Evolutionary conservation across 495 filamentous ascomycete species (phyloP), one percentile per base, ranked within the genome.

Genomic region (Friedmanniomyces endolithicus): DNA sequence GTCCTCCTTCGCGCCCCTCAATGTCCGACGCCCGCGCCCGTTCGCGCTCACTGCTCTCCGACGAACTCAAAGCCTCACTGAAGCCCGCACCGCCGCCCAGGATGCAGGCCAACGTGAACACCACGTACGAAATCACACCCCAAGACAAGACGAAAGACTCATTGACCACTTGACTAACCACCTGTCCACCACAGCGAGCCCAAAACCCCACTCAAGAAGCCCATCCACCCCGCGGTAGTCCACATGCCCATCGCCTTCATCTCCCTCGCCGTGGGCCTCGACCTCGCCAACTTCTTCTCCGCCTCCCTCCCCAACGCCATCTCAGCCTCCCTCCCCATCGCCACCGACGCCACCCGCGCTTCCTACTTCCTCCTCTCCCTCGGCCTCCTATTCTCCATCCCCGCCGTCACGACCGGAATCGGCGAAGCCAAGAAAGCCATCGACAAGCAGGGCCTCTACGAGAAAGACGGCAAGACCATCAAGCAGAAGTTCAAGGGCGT

Each of bases 171-270:
- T 11, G 19, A 41, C 23, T 22, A 47, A 47, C 7, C 6, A n/a
- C 12, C 37, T 41, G 17, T 14, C 23, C 8, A 4, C 6, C 33
- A 3, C 48, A 56, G 54, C 54, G 54, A 56, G 31, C 54, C 54
- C 33, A 50, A 51, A 22, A 51, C 29, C 48, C 54, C 54, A 9
- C 45, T 51, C 54, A 51, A 51, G 48, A 63, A 67, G 49, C 67
- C 67, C 40, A 52, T 59, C 33, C 67, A 69, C 58, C 67, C 67
- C 19, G 65, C 67, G 12, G 55, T 58, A 7, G 64, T 69, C 22
- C 67, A 69, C 58, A 66, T 63, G 52, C 67, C 67, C 44, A 60
- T 69, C 49, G 52, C 67, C 55, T 66, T 69, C 62, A 62, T 62
- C 53, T n/a, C 22, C 48, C 55, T 67, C 23, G 57, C 59, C 39